phyloP scores from a whole-genome alignment of 2,329 filamentous ascomycete species.

The Aspergillus latus region DNA sequence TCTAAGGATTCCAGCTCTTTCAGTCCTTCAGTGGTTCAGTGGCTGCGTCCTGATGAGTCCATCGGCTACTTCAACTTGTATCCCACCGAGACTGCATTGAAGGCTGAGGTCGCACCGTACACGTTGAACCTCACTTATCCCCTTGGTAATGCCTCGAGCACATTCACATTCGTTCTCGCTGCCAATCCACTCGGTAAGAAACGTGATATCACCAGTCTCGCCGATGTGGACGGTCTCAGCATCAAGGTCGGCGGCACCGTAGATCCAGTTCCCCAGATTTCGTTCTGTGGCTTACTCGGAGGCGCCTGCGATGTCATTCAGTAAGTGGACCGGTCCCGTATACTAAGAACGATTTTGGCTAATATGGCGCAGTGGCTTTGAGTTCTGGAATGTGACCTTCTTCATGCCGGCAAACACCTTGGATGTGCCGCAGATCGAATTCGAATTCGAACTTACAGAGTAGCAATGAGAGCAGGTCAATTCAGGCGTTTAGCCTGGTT shows the following conservation, averaged over 20 bases:
- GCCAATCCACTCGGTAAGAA: conserved; percentile 18
- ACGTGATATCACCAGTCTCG: conserved; percentile 13
- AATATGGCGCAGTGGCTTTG: not conserved
- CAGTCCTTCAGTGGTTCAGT: conserved; percentile 62
- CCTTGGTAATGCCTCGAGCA: conserved; percentile 33
- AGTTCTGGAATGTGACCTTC: too few relatives aligned
- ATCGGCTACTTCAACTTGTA: conserved; percentile 35
- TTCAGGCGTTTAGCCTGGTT: too few relatives aligned
- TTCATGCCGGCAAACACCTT: too few relatives aligned
- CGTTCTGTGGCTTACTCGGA: conserved; percentile 12
- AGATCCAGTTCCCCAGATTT: conserved; percentile 15
- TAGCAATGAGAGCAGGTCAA: too few relatives aligned
- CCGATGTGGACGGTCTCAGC: conserved; percentile 17
- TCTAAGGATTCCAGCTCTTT: conserved; percentile 54
- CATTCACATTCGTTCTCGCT: conserved; percentile 30
- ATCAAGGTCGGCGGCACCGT: conserved; percentile 18
- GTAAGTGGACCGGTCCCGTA: not conserved
- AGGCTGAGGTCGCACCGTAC: conserved; percentile 44
- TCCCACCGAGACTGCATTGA: conserved; percentile 43
- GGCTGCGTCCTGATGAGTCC: conserved; percentile 44
- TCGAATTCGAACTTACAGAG: too few relatives aligned
- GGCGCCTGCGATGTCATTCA: conserved; percentile 13
- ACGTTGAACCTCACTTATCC: conserved; percentile 56
- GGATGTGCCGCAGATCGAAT: too few relatives aligned
- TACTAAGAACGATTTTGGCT: not conserved